These are phyloP conservation scores for Prunus yedoensis DNA, from an alignment of 331 rosid genomes.

Conservation along the genomic window DNA sequence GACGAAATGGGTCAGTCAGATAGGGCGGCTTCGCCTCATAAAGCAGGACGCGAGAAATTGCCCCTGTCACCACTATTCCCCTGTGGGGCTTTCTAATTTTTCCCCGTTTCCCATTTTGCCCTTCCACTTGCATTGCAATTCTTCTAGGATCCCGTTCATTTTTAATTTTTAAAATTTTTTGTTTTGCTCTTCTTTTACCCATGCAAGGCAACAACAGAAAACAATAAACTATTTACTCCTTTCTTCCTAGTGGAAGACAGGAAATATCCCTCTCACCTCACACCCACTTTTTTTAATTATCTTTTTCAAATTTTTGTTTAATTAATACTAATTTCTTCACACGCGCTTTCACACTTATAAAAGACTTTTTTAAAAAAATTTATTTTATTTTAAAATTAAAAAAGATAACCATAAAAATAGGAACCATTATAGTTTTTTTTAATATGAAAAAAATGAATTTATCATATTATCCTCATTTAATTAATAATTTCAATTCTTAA, in stretches of 20 bases:
- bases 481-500: too few species aligned
- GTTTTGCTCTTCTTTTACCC: background rate
- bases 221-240: background rate
- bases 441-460: too few species aligned
- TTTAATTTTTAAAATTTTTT: background rate
- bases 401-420: too few species aligned
- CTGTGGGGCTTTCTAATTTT: background rate
- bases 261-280: background rate
- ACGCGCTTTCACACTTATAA: too few species aligned
- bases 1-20: constrained; percentile 47
- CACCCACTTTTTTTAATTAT: background rate
- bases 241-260: background rate
- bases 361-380: too few species aligned
- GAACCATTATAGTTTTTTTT: too few species aligned
- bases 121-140: constrained; percentile 6
- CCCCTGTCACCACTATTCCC: background rate
- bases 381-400: too few species aligned
- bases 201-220: background rate
- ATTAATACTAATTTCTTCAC: rapidly evolving
- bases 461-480: too few species aligned
- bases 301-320: background rate
- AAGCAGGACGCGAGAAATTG: constrained; percentile 16
- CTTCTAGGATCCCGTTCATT: background rate
- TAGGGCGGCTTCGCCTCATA: constrained; percentile 36
- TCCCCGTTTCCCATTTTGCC: constrained; percentile 17